Conservation (phyloP, 148 eudicot genomes). For the Rheum nobile region DNA sequence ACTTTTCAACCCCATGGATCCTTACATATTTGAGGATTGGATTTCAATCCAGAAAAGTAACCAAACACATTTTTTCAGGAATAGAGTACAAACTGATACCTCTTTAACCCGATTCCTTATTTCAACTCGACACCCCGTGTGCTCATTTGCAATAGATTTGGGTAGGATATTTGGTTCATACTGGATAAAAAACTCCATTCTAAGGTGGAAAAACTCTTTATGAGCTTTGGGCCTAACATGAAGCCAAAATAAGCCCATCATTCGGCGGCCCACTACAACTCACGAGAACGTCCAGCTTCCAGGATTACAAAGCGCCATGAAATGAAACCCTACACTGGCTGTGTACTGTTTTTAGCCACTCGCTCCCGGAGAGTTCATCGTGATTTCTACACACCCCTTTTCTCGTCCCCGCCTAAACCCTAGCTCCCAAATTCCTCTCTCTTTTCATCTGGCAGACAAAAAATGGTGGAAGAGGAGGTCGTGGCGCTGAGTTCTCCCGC, state of each 20-base stretch:
- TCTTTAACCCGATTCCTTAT: too few species aligned
- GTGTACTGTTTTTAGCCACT: background rate
- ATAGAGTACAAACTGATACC: too few species aligned
- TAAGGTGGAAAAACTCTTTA: background rate
- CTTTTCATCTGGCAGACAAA: background rate
- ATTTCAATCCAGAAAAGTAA: too few species aligned
- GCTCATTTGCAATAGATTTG: too few species aligned
- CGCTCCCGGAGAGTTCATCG: background rate
- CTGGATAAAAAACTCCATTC: too few species aligned
- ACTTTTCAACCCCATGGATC: too few species aligned
- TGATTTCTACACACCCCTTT: background rate
- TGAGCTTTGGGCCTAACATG: background rate
- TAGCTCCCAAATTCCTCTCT: background rate
- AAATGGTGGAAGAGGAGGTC: slow-evolving; percentile 41
- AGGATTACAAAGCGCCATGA: background rate
- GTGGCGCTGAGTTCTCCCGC: slow-evolving; percentile 18
- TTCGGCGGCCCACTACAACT: background rate
- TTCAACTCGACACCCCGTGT: too few species aligned
- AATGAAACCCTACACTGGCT: slow-evolving; percentile 5
- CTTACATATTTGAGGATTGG: too few species aligned
- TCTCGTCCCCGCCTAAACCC: background rate
- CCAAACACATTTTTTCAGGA: too few species aligned
- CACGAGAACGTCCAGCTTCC: background rate
- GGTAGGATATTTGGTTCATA: too few species aligned
- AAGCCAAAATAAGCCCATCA: background rate